Conservation (phyloP, 352 stramenopile genomes). For the Thalassiosira mediterranea region DNA sequence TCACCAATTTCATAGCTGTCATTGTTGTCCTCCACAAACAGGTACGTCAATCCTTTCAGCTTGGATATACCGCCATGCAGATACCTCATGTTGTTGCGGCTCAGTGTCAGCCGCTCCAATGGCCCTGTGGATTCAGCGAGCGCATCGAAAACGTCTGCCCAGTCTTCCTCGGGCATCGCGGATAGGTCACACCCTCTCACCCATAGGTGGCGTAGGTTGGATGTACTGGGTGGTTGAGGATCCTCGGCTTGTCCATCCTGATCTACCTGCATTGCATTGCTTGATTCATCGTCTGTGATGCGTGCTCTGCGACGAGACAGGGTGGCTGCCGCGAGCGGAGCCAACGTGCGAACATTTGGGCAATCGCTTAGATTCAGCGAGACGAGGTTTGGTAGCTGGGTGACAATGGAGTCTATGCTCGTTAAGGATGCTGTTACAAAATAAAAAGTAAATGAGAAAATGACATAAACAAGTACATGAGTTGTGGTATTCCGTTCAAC, state of each 20-base stretch:
- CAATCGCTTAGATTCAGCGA: constrained; percentile 56
- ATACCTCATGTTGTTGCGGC: constrained; percentile 44
- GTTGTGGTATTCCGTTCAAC: neutral
- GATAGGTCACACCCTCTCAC: constrained; percentile 43
- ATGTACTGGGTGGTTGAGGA: constrained; percentile 1
- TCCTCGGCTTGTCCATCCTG: neutral
- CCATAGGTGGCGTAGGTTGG: constrained; percentile 44
- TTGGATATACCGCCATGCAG: constrained; percentile 37
- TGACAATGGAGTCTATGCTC: constrained; percentile 46
- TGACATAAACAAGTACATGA: neutral
- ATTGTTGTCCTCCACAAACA: constrained; percentile 52
- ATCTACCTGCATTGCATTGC: too few relatives aligned
- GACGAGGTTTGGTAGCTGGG: constrained; percentile 35
- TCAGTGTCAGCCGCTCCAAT: constrained; percentile 48
- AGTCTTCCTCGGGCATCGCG: constrained; percentile 32
- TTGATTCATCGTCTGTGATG: too few relatives aligned
- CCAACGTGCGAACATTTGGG: constrained; percentile 34
- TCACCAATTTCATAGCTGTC: neutral
- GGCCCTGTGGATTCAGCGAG: constrained; percentile 33
- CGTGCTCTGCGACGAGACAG: too few relatives aligned
- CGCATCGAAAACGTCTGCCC: constrained; percentile 37
- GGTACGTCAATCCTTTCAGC: constrained; percentile 42
- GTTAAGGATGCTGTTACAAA: constrained; percentile 36
- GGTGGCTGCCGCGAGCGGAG: constrained; percentile 42
- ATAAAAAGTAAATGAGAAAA: constrained; percentile 8